These are phyloP conservation scores for Penicillium verrucosum DNA, from an alignment of 2,329 filamentous ascomycete species.

Conservation along the genomic window DNA sequence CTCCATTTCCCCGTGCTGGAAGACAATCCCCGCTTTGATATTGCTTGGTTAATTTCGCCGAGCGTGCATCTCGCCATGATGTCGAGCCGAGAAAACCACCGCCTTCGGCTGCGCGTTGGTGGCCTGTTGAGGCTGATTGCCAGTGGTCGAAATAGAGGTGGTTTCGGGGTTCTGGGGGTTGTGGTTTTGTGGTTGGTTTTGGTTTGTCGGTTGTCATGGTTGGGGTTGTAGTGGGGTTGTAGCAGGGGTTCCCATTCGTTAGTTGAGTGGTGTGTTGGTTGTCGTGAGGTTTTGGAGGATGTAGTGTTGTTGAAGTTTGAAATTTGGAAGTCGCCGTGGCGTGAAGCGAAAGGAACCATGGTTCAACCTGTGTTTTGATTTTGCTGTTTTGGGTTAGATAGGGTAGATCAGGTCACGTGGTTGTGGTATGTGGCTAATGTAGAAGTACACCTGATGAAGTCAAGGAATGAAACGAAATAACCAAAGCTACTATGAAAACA, in stretches of 20 bases:
- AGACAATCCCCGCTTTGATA: slow-evolving; percentile 60
- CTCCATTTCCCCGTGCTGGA: background rate
- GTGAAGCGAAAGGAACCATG: slow-evolving; percentile 15
- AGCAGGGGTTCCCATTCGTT: background rate
- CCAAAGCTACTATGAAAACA: background rate
- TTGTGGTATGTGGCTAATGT: background rate
- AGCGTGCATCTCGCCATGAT: slow-evolving; percentile 70
- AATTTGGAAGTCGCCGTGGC: slow-evolving; percentile 7
- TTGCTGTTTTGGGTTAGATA: slow-evolving; percentile 26
- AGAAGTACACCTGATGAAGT: background rate
- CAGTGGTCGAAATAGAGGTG: slow-evolving; percentile 41
- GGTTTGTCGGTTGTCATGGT: background rate
- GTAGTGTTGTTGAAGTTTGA: background rate
- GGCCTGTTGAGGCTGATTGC: slow-evolving; percentile 71
- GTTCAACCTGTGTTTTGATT: slow-evolving; percentile 21
- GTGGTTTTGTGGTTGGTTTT: background rate
- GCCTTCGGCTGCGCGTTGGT: slow-evolving; percentile 75
- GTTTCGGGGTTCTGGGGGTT: slow-evolving; percentile 16
- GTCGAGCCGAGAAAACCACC: slow-evolving; percentile 59
- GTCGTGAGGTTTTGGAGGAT: background rate
- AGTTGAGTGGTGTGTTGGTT: background rate
- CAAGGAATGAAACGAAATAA: too few relatives aligned
- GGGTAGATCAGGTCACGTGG: slow-evolving; percentile 17
- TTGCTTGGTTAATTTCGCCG: slow-evolving; percentile 66
- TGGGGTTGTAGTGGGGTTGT: background rate